Conservation (phyloP, 768 basidiomycete genomes). For the Pisolithus tinctorius region DNA sequence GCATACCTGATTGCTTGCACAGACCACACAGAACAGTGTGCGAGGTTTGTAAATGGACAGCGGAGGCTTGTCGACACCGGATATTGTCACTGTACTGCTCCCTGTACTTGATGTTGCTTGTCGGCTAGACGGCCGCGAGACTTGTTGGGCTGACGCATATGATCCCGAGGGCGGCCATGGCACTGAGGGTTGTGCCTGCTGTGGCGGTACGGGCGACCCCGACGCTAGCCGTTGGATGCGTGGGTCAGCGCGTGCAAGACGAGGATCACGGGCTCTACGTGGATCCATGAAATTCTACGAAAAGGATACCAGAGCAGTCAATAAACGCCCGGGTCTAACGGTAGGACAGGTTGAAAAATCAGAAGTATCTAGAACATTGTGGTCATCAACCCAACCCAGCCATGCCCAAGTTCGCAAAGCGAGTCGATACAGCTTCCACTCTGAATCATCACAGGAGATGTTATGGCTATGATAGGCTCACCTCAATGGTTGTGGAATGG, state of each 20-base stretch:
- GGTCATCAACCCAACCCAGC: conserved; percentile 73
- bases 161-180: conserved; percentile 17
- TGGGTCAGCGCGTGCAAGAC: conserved; percentile 64
- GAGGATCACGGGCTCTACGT: conserved; percentile 72
- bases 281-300: conserved; percentile 56
- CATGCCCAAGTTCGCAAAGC: conserved; percentile 17
- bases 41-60: conserved; percentile 47
- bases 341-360: conserved; percentile 35
- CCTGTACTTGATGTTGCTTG: conserved; percentile 8
- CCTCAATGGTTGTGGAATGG: background rate
- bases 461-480: conserved; percentile 13
- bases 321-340: conserved; percentile 8
- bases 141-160: conserved; percentile 1
- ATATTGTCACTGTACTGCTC: background rate
- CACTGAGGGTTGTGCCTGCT: conserved; percentile 9
- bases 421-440: conserved; percentile 87
- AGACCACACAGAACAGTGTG: conserved; percentile 94
- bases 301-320: conserved; percentile 10
- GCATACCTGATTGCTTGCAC: conserved; percentile 93
- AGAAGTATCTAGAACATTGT: conserved; percentile 92
- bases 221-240: conserved; percentile 49
- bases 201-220: conserved; percentile 27
- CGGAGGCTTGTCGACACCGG: conserved; percentile 7
- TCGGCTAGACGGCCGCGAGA: conserved; percentile 11
- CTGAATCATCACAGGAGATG: conserved; percentile 67